These are phyloP conservation scores for Didymella keratinophila DNA, from an alignment of 2,329 filamentous ascomycete species.

Conservation along the genomic window DNA sequence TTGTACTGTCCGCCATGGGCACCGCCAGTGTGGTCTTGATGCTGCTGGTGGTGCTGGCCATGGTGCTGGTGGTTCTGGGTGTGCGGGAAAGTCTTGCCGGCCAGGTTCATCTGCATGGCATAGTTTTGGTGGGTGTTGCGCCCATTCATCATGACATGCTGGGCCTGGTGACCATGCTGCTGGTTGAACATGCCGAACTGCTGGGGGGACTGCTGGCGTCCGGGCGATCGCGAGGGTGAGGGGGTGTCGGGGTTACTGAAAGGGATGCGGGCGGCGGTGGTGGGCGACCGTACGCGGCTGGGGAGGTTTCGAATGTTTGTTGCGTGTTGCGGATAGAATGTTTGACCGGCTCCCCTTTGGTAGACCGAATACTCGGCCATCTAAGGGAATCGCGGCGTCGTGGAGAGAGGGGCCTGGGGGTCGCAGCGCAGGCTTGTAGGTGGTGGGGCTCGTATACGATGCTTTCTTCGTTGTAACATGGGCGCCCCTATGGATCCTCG, in stretches of 20 bases:
- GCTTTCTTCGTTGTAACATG: constrained; percentile 61
- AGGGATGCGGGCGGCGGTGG: constrained; percentile 54
- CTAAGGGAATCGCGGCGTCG: constrained; percentile 56
- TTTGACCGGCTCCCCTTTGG: constrained; percentile 67
- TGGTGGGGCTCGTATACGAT: constrained; percentile 54
- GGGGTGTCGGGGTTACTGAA: constrained; percentile 60
- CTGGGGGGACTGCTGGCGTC: constrained; percentile 57
- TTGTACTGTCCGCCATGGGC: constrained; percentile 65
- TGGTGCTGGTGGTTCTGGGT: constrained; percentile 62
- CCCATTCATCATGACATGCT: constrained; percentile 79
- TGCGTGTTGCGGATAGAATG: constrained; percentile 65
- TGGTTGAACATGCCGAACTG: constrained; percentile 75
- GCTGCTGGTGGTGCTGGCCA: constrained; percentile 67
- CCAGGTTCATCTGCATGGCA: constrained; percentile 64
- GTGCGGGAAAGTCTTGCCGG: constrained; percentile 70
- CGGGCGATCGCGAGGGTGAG: constrained; percentile 66
- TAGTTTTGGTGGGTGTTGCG: constrained; percentile 66
- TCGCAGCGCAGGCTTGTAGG: constrained; percentile 48
- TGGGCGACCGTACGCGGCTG: constrained; percentile 58
- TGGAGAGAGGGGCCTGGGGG: constrained; percentile 38
- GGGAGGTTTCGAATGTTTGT: constrained; percentile 57
- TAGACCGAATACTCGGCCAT: constrained; percentile 74
- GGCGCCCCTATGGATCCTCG: constrained; percentile 46
- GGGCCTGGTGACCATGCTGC: constrained; percentile 68
- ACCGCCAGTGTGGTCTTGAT: constrained; percentile 61